Evolutionary conservation across 495 filamentous ascomycete genomes (phyloP), one percentile per base, ranked within the genome.

Genomic region (Emericellopsis terricola): DNA sequence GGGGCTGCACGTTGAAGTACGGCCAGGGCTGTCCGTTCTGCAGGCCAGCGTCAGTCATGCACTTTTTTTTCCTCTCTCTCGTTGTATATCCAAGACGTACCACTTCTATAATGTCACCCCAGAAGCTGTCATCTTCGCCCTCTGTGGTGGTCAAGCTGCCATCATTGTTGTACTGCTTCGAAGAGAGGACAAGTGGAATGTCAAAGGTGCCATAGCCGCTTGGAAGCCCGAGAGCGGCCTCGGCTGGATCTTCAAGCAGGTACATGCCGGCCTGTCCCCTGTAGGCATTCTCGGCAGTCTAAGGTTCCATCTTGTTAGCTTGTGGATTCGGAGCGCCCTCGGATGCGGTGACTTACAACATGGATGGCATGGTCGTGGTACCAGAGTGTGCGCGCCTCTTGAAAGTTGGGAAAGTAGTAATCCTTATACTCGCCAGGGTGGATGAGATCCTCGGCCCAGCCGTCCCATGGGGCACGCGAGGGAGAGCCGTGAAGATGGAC

Each of bases 21-120:
- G 69, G 67, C 65, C 65, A 72, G 1, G 65, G 65, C 37, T 67
- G 60, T 2, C 60, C 68, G 41, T 73, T 72, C n/a, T n/a, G n/a
- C n/a, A n/a, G n/a, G n/a, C n/a, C n/a, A n/a, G n/a, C n/a, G n/a
- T n/a, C n/a, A n/a, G n/a, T n/a, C n/a, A n/a, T n/a, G n/a, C n/a
- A n/a, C n/a, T n/a, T n/a, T n/a, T n/a, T n/a, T n/a, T n/a, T n/a
- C n/a, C n/a, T n/a, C n/a, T n/a, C n/a, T n/a, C n/a, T n/a, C n/a
- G n/a, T n/a, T n/a, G n/a, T n/a, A n/a, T n/a, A n/a, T n/a, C n/a
- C n/a, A n/a, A n/a, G n/a, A n/a, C n/a, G n/a, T n/a, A n/a, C n/a
- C 37, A 73, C 69, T 27, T 61, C 52, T 30, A 67, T 66, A 14
- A 65, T 53, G 35, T 73, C 69, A 20, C 69, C 69, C 34, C 52